Conservation (phyloP, 345 rosid species). For the Dipteronia sinensis region DNA sequence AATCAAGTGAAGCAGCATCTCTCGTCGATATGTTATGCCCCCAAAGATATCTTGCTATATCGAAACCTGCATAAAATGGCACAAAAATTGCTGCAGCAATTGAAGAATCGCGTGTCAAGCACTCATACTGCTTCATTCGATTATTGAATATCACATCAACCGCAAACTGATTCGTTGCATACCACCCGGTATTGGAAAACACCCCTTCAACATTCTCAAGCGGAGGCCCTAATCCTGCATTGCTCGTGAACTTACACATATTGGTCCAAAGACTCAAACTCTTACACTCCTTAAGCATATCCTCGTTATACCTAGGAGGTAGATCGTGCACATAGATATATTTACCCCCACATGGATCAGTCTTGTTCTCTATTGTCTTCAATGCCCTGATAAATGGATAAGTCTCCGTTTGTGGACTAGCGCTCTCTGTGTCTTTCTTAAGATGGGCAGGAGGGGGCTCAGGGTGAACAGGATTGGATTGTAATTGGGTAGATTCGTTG, state of each 20-base stretch:
- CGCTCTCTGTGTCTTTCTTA: background rate
- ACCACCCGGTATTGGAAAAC: conserved; percentile 81
- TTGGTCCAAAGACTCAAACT: conserved; percentile 89
- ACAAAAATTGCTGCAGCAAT: conserved; percentile 85
- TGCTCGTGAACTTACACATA: conserved; percentile 82
- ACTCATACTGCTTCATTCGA: conserved; percentile 87
- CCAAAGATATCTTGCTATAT: conserved; percentile 84
- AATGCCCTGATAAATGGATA: conserved; percentile 67
- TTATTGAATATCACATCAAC: conserved; percentile 85
- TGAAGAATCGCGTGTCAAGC: conserved; percentile 81
- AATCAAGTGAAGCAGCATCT: conserved; percentile 82
- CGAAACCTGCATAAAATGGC: conserved; percentile 91
- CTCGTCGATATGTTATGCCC: conserved; percentile 67
- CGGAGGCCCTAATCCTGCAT: conserved; percentile 85
- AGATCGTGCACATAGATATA: conserved; percentile 81
- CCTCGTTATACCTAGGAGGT: conserved; percentile 79
- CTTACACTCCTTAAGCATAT: conserved; percentile 80
- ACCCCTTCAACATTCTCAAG: conserved; percentile 79
- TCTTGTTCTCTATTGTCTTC: conserved; percentile 71
- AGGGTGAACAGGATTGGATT: conserved; percentile 25
- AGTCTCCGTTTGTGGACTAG: conserved; percentile 22
- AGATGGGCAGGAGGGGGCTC: conserved; percentile 28
- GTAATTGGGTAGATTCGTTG: conserved; percentile 37
- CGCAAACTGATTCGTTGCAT: conserved; percentile 83
- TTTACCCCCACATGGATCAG: conserved; percentile 83